Evolutionary conservation across 495 filamentous ascomycete species (phyloP), one percentile per base, ranked within the genome.

Genomic region (Hyaloscypha hepaticicola): DNA sequence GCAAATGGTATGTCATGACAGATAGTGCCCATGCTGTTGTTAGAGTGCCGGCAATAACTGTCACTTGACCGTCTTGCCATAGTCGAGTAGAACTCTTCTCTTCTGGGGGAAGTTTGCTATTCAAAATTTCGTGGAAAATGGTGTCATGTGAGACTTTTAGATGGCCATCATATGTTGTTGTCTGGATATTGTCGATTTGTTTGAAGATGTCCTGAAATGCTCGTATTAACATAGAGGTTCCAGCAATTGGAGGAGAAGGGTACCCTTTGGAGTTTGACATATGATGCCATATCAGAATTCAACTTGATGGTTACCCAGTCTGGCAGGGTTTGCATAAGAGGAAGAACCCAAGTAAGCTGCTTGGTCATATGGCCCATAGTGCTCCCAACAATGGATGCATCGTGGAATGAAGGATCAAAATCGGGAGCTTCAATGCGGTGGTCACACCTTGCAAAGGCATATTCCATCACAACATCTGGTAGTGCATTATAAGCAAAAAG

Each of bases 1-100:
- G 70, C 5, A 80, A 61, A 45, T 74, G 70, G 63, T 70, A 80
- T 2, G 71, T 75, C 16, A 71, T 69, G 2, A 72, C 65, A 3
- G 71, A 67, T 3, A 79, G 66, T 5, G 72, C 71, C 26, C 72
- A 69, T 53, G 73, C 52, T 34, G 52, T 58, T 27, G 62, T 70
- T 27, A 58, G 69, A 11, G 73, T 76, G 5, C 75, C 77, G 2
- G 72, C 71, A 12, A 63, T 38, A 8, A 76, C 55, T 5, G 73
- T 67, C 16, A 64, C 67, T 49, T 71, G 69, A 12, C 68, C 76
- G 48, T 78, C 75, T 16, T 71, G 68, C 6, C 63, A 65, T 12
- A 77, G 55, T 5, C 75, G 67, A 6, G 66, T 63, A 55, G 67
- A 67, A 9, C 45, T 65, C 60, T 72, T 73, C 61, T 78, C 76